Percentiles rank a stretch among this genome's conserved stretches.
Evolutionary conservation across 2,329 filamentous ascomycete species (phyloP).

Genomic region (Colletotrichum sansevieriae): DNA sequence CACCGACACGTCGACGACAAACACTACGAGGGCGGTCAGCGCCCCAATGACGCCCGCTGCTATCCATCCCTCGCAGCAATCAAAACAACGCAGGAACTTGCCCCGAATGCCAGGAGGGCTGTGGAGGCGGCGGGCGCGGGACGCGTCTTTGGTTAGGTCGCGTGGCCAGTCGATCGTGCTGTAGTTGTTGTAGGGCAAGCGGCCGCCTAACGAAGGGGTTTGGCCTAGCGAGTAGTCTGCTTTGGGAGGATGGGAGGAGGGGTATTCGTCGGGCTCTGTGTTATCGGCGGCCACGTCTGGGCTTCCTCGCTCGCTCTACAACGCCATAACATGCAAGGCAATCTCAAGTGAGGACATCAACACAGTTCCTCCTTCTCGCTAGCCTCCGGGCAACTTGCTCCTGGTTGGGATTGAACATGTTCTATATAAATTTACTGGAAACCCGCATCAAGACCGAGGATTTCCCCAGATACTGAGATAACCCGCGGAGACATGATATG

Average conservation of each 20-base stretch:
- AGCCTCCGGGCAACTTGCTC: too few species aligned
- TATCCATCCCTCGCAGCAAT: slow-evolving; percentile 67
- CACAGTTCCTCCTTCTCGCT: too few species aligned
- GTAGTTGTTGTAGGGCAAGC: slow-evolving; percentile 72
- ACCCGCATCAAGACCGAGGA: not conserved
- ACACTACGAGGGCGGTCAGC: slow-evolving; percentile 67
- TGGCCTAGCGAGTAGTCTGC: slow-evolving; percentile 28
- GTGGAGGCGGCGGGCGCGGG: slow-evolving; percentile 45
- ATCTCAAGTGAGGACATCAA: too few species aligned
- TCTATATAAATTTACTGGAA: not conserved
- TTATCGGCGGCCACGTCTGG: slow-evolving; percentile 17
- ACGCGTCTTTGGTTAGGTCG: slow-evolving; percentile 70
- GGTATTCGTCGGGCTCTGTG: slow-evolving; percentile 8
- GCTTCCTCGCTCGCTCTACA: too few species aligned
- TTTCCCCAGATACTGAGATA: not conserved
- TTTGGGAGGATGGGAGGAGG: slow-evolving; percentile 20
- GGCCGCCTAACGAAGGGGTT: slow-evolving; percentile 57
- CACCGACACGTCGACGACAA: slow-evolving; percentile 66
- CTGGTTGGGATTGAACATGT: too few species aligned
- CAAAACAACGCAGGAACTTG: slow-evolving; percentile 51
- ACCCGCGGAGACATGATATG: slow-evolving; percentile 25
- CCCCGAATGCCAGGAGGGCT: slow-evolving; percentile 53
- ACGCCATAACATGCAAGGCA: too few species aligned
- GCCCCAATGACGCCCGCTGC: slow-evolving; percentile 66
- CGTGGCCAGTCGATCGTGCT: slow-evolving; percentile 74